phyloP scores from a whole-genome alignment of 2,329 filamentous ascomycete genomes.

The Amphichorda felina region DNA sequence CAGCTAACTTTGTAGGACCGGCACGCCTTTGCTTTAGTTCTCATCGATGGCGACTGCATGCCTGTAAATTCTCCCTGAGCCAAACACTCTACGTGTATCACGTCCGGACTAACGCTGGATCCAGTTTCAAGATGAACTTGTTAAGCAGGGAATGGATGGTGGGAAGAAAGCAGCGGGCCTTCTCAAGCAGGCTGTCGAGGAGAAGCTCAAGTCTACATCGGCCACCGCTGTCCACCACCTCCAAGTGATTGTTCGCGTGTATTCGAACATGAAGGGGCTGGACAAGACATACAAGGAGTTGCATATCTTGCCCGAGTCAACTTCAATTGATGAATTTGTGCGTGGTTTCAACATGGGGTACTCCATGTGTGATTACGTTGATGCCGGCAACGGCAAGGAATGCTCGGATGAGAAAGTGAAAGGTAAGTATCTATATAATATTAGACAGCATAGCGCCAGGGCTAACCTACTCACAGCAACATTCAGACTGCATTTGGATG shows the following conservation, averaged over 20 bases:
- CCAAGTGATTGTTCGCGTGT: conserved; percentile 20
- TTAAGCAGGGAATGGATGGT: conserved; percentile 15
- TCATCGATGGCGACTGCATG: conserved; percentile 27
- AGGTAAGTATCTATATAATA: conserved; percentile 14
- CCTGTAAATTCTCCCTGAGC: conserved; percentile 12
- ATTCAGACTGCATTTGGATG: conserved; percentile 17
- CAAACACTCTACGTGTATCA: background rate
- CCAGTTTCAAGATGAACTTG: conserved; percentile 19
- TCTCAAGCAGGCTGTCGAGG: conserved; percentile 12
- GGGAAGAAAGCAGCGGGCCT: conserved; percentile 15
- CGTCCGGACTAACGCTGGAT: background rate
- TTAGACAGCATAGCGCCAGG: conserved; percentile 4
- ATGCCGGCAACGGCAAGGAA: conserved; percentile 28
- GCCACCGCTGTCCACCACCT: conserved; percentile 10
- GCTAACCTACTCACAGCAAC: conserved; percentile 14
- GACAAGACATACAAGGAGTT: conserved; percentile 17
- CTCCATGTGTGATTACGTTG: conserved; percentile 23
- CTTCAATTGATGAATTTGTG: conserved; percentile 19
- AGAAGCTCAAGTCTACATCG: conserved; percentile 9
- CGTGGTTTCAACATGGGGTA: conserved; percentile 27
- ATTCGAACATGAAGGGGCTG: conserved; percentile 23
- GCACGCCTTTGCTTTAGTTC: conserved; percentile 17
- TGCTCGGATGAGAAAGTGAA: conserved; percentile 27
- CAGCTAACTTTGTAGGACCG: no score
- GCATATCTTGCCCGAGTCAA: conserved; percentile 11